phyloP scores from a whole-genome alignment of 2,329 filamentous ascomycete species.

The Xenosphaeropsis pyriputrescens region DNA sequence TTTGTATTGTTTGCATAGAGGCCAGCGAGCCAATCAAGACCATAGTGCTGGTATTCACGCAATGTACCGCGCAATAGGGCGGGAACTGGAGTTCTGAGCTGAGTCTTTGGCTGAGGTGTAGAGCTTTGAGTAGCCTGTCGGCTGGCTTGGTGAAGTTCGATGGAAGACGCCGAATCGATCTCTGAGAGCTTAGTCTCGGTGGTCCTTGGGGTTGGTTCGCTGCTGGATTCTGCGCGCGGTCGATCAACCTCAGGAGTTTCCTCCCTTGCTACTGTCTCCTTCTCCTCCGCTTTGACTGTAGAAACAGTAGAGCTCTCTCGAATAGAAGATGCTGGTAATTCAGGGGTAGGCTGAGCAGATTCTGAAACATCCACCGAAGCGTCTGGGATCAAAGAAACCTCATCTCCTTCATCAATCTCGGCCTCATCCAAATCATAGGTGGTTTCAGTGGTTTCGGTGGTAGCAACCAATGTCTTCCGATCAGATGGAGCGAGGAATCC shows the following conservation, averaged over 20 bases:
- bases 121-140: slow-evolving; percentile 19
- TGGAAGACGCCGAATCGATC: slow-evolving; percentile 17
- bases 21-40: slow-evolving; percentile 92
- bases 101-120: slow-evolving; percentile 21
- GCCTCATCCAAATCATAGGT: slow-evolving; percentile 3
- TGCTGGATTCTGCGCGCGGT: slow-evolving; percentile 19
- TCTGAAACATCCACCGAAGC: slow-evolving; percentile 3
- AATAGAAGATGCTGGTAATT: too few relatives aligned
- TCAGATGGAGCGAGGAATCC: slow-evolving; percentile 18
- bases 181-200: slow-evolving; percentile 18
- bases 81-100: slow-evolving; percentile 56
- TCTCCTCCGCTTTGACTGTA: background rate
- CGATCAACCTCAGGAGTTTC: slow-evolving; percentile 1
- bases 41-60: slow-evolving; percentile 91
- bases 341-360: too few relatives aligned
- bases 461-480: slow-evolving; percentile 19
- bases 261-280: background rate
- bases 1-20: slow-evolving; percentile 89
- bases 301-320: background rate
- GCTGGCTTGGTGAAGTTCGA: slow-evolving; percentile 16
- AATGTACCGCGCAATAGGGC: slow-evolving; percentile 76
- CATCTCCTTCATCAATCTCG: slow-evolving; percentile 8
- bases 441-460: background rate
- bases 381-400: slow-evolving; percentile 17
- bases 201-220: slow-evolving; percentile 20